Percentiles rank a stretch among this genome's conserved stretches.
phyloP scores from a whole-genome alignment of 257 asterid genomes.

The Henckelia pumila region DNA sequence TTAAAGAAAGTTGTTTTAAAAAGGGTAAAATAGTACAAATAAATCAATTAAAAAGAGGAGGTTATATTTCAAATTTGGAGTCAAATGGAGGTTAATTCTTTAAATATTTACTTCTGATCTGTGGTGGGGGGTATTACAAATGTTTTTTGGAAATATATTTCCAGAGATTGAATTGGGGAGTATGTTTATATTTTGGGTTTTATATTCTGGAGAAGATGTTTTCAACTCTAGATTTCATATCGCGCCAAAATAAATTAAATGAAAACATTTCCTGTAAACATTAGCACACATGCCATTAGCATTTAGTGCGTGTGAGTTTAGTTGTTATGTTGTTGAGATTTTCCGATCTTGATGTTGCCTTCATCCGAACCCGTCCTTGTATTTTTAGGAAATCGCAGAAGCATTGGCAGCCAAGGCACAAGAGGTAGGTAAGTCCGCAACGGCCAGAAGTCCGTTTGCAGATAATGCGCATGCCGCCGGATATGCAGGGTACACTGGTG shows the following conservation, averaged over 20 bases:
- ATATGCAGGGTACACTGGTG: constrained; percentile 57
- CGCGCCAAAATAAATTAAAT: too few relatives aligned
- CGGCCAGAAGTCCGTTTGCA: constrained; percentile 64
- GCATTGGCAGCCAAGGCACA: constrained; percentile 63
- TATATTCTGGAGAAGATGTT: too few relatives aligned
- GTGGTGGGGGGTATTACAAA: background rate
- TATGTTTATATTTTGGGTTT: too few relatives aligned
- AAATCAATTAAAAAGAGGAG: constrained; percentile 24
- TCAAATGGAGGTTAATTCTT: too few relatives aligned
- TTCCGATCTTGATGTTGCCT: background rate
- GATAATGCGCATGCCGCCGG: constrained; percentile 85
- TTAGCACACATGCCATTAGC: too few relatives aligned
- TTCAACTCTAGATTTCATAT: too few relatives aligned
- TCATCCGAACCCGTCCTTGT: background rate
- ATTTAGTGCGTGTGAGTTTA: background rate
- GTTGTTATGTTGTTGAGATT: background rate
- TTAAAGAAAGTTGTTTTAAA: too few relatives aligned
- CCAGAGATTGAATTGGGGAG: too few relatives aligned
- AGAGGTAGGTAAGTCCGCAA: constrained; percentile 51
- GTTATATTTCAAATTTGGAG: constrained; percentile 25
- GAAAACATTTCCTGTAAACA: too few relatives aligned
- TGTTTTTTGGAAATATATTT: background rate
- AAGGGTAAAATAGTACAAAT: too few relatives aligned
- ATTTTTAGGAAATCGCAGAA: constrained; percentile 66
- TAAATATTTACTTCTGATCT: too few relatives aligned